Evolutionary conservation across 208 protist genomes (phyloP), one percentile per base, ranked within the genome.

Genomic region (Leishmania aethiopica): DNA sequence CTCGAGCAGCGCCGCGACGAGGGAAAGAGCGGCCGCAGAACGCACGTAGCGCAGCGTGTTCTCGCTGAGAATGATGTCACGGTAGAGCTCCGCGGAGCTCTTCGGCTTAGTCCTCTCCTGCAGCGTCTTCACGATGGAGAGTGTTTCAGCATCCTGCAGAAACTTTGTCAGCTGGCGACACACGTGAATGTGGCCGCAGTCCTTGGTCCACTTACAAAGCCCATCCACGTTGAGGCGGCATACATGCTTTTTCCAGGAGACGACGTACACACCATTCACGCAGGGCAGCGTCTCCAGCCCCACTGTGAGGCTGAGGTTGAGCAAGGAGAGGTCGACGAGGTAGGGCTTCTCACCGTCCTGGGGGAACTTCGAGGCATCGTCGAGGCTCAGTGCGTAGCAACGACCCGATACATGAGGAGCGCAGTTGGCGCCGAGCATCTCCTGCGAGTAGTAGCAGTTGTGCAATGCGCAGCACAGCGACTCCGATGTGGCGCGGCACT

Each of bases 171-270:
- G 84, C 55, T 84, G 70, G 19, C 83, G 86, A 80, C 89, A 92
- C n/a, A 92, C 66, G 80, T 92, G 89, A 37, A 92, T 86, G 79
- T 90, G 85, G 15, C 84, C 87, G 79, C 89, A 92, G 80, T 92
- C 89, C 75, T 92, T 92, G 25, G 89, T 92, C 89, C 89, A 92
- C 77, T 92, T 92, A 87, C 89, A 92, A 40, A 69, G 71, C 0
- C 89, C 87, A 32, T 92, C 85, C 6, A 88, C 67, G 85, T 89
- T 85, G 35, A 91, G 83, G 42, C 81, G 82, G 70, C 89, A 92
- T 35, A 89, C 85, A 53, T 88, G 87, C 51, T 85, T 86, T 64
- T 84, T 85, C 82, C 88, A 85, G n/a, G 86, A 89, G 60, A 92
- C 84, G 53, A 87, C 72, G 55, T 78, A 84, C 37, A 75, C 53